These are phyloP conservation scores for Candida hispaniensis DNA, from an alignment of 805 yeast species.

Conservation along the genomic window DNA sequence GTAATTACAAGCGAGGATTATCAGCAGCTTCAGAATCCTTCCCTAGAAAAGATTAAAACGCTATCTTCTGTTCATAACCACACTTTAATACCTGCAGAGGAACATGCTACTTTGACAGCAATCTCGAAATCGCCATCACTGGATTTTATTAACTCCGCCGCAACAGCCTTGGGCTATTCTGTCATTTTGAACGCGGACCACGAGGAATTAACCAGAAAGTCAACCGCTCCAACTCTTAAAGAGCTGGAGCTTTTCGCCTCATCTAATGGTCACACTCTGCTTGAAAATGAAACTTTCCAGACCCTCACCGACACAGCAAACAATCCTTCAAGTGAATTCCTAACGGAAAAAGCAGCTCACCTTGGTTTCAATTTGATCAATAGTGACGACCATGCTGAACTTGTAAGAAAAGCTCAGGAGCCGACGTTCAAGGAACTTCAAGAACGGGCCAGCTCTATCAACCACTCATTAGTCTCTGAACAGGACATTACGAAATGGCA, in stretches of 20 bases:
- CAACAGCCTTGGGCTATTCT: too few species aligned
- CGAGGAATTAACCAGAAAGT: constrained; percentile 16
- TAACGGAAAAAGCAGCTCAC: constrained; percentile 19
- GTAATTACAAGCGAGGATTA: constrained; percentile 19
- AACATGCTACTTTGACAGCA: constrained; percentile 8
- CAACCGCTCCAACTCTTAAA: constrained; percentile 2
- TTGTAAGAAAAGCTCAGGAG: constrained; percentile 15
- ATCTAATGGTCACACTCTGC: too few species aligned
- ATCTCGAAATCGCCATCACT: constrained; percentile 20
- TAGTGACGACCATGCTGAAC: constrained; percentile 25
- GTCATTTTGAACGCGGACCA: too few species aligned
- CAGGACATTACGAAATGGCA: neutral
- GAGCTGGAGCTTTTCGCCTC: too few species aligned
- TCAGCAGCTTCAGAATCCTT: neutral
- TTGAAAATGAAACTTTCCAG: too few species aligned
- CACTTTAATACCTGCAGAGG: constrained; percentile 1
- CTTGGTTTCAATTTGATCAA: constrained; percentile 28
- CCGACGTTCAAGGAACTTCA: constrained; percentile 18
- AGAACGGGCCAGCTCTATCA: neutral
- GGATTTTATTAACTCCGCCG: too few species aligned
- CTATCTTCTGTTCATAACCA: constrained; percentile 1
- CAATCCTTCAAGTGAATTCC: constrained; percentile 3
- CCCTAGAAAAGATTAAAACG: neutral
- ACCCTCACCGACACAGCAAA: too few species aligned
- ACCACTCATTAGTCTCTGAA: constrained; percentile 3